Percentiles rank a stretch among this genome's conserved stretches.
phyloP scores from a whole-genome alignment of 2,329 filamentous ascomycete genomes.

The Furcasterigmium furcatum region DNA sequence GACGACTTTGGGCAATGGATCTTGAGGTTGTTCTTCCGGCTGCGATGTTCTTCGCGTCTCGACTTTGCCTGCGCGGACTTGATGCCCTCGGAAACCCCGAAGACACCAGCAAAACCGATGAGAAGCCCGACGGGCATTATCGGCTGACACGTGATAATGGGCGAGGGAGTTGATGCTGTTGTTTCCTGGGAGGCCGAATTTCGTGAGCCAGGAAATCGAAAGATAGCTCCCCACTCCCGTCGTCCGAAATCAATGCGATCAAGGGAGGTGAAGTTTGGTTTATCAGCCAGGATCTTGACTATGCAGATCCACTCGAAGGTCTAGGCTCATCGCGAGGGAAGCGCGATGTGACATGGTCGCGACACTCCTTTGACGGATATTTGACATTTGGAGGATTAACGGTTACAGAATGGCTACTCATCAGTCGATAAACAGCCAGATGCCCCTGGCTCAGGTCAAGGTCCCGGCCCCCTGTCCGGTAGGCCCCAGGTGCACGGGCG shows the following conservation, averaged over 20 bases:
- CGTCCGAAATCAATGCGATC: neutral
- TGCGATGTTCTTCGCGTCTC: slow-evolving; percentile 41
- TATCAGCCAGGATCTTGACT: neutral
- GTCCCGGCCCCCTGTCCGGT: neutral
- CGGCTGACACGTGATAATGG: neutral
- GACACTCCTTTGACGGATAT: neutral
- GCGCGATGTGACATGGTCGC: neutral
- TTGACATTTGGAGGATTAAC: neutral
- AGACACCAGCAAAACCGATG: slow-evolving; percentile 36
- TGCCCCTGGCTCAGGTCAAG: neutral
- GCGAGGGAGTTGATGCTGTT: neutral
- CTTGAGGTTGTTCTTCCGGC: slow-evolving; percentile 42
- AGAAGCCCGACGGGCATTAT: slow-evolving; percentile 25
- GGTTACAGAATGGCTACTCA: neutral
- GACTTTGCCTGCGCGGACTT: slow-evolving; percentile 41
- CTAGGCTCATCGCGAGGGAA: neutral
- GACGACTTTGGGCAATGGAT: slow-evolving; percentile 44
- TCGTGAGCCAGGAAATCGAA: neutral
- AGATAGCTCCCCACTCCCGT: neutral
- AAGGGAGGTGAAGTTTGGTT: neutral
- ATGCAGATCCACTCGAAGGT: neutral
- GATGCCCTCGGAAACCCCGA: slow-evolving; percentile 44
- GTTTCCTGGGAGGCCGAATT: neutral
- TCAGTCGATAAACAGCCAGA: neutral
- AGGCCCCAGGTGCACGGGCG: neutral